These are phyloP conservation scores for Vaccinium macrocarpon DNA, from an alignment of 148 eudicot species.

Conservation along the genomic window DNA sequence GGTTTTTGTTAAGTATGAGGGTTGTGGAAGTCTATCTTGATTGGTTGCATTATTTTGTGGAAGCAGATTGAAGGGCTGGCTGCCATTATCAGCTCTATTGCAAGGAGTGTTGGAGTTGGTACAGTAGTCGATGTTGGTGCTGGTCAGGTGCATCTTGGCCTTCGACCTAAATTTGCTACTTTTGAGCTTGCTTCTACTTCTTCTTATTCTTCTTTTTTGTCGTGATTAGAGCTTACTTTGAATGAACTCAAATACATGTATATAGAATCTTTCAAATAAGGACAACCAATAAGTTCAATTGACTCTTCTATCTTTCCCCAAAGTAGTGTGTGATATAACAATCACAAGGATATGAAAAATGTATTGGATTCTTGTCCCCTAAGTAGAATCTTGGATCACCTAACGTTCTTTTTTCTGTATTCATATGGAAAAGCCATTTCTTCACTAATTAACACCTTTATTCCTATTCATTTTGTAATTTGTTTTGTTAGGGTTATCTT, in stretches of 20 bases:
- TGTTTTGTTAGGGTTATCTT: conserved; percentile 71
- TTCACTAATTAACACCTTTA: conserved; percentile 14
- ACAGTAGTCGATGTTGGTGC: conserved; percentile 88
- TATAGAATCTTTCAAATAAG: neutral
- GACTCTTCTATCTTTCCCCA: neutral
- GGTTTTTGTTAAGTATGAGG: neutral
- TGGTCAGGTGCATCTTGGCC: conserved; percentile 63
- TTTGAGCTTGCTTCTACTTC: conserved; percentile 2
- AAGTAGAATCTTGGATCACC: neutral
- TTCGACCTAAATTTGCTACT: neutral
- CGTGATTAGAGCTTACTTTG: neutral
- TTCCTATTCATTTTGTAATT: conserved; percentile 11
- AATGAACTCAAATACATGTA: neutral
- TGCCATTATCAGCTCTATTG: conserved; percentile 57
- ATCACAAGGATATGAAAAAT: neutral
- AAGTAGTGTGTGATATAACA: neutral
- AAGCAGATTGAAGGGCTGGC: conserved; percentile 75
- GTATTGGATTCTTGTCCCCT: neutral
- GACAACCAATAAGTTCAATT: neutral
- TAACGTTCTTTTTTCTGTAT: conserved; percentile 1
- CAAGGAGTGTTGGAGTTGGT: conserved; percentile 47
- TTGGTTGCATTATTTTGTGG: neutral
- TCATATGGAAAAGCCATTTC: neutral
- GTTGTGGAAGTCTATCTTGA: conserved; percentile 1
- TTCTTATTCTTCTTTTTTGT: neutral